Evolutionary conservation across 1,139 yeast species (phyloP).

Genomic region (Yamadazyma conglobata): DNA sequence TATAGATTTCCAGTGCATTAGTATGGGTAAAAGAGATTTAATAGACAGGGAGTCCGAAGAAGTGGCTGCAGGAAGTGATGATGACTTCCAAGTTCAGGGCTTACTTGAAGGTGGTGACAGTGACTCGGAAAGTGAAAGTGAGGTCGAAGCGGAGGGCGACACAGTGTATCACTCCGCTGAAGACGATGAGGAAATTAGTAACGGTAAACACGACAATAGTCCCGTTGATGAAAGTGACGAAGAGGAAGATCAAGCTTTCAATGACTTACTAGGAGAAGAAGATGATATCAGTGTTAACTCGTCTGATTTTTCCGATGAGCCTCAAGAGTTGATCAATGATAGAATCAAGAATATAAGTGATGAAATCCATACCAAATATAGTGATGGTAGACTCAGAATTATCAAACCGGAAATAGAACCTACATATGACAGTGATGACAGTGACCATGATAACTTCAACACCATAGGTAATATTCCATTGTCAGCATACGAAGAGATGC

Average conservation of each 20-base stretch:
- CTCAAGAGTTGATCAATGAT: slow-evolving; percentile 44
- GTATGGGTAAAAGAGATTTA: slow-evolving; percentile 11
- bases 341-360: slow-evolving; percentile 39
- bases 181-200: slow-evolving; percentile 26
- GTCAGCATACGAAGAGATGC: slow-evolving; percentile 93
- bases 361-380: slow-evolving; percentile 49
- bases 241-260: slow-evolving; percentile 63
- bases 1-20: neutral
- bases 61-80: slow-evolving; percentile 20
- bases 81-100: slow-evolving; percentile 24
- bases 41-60: slow-evolving; percentile 22
- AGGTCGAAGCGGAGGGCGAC: slow-evolving; percentile 22
- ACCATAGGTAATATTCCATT: slow-evolving; percentile 93
- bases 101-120: slow-evolving; percentile 22
- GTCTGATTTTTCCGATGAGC: slow-evolving; percentile 46
- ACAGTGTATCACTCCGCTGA: slow-evolving; percentile 16
- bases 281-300: slow-evolving; percentile 37
- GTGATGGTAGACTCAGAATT: slow-evolving; percentile 78
- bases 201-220: slow-evolving; percentile 25
- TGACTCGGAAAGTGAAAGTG: slow-evolving; percentile 8
- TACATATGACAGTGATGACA: slow-evolving; percentile 87
- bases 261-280: slow-evolving; percentile 52
- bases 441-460: slow-evolving; percentile 79
- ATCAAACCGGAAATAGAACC: slow-evolving; percentile 90
- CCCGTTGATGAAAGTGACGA: slow-evolving; percentile 36